These are phyloP conservation scores for Farysia itapuensis DNA, from an alignment of 1,284 basidiomycete species.

Conservation along the genomic window DNA sequence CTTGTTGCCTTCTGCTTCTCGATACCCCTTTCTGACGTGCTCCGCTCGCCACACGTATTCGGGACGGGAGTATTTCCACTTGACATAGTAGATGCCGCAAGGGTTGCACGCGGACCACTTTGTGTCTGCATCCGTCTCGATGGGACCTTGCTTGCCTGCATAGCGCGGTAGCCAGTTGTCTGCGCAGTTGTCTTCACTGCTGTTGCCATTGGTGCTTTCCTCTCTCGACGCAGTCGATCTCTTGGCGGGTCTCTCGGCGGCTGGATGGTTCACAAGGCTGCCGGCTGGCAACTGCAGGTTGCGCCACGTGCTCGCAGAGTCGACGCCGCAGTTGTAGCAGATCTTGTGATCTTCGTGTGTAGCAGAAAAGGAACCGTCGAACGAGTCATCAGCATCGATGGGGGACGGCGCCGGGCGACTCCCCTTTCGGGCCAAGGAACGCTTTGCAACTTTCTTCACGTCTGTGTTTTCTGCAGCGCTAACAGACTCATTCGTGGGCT, in stretches of 20 bases:
- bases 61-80: conserved; percentile 44
- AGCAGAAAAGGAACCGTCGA: too few species aligned
- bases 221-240: too few species aligned
- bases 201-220: too few species aligned
- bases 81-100: conserved; percentile 53
- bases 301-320: conserved; percentile 43
- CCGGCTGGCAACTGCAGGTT: conserved; percentile 38
- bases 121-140: conserved; percentile 33
- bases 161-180: conserved; percentile 15
- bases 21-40: conserved; percentile 21
- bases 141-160: conserved; percentile 5
- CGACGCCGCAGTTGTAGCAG: conserved; percentile 55
- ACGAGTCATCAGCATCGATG: too few species aligned
- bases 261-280: conserved; percentile 30
- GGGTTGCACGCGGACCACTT: conserved; percentile 54
- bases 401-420: too few species aligned
- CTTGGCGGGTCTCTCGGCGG: conserved; percentile 29
- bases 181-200: too few species aligned
- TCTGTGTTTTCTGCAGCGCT: too few species aligned
- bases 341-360: conserved; percentile 11
- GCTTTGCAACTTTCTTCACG: too few species aligned
- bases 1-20: conserved; percentile 21
- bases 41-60: conserved; percentile 42
- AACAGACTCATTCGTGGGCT: too few species aligned
- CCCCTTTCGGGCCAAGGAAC: too few species aligned